Base-by-base conservation (phyloP, 2,329 filamentous ascomycete species). In the Pyricularia sp. region DNA sequence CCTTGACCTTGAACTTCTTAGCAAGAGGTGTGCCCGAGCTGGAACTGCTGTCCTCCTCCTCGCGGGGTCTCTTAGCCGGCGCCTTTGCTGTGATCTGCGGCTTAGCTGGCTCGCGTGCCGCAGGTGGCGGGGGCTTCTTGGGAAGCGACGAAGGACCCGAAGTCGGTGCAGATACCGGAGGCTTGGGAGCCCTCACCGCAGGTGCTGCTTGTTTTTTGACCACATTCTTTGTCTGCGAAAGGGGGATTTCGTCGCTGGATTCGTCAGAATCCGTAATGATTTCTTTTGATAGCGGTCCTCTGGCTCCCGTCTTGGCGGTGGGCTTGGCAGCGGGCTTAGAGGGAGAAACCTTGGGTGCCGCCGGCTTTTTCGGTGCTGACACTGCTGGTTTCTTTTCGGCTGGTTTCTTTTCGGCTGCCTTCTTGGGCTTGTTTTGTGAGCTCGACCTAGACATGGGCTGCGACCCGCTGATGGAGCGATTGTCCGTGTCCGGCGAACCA, bases 11-110 rank as follows among this genome's bases (percentile, higher is more conserved):
- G 68, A 81, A 75, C n/a, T 83, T 79, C 73, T 85, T 85, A 70
- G 78, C 82, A 12, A 86, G 74, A 2, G 83, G 83, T 12, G 81
- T 82, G 16, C 81, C 82, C 0, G 84, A 86, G 72, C 83, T 85
- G 2, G 83, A 86, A 69, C 82, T 84, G 65, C 82, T 83, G 68
- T 84, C 82, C 16, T 80, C 78, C 6, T 81, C 79, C 59, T 83
- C 82, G 1, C 82, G 80, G 2, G 78, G 71, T 40, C 84, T 81
- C 74, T 88, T 87, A 31, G 77, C 77, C 6, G 76, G 68, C 53
- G 67, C 66, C 40, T 49, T 49, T 3, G 68, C 62, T 8, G 65
- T 66, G 31, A 66, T 65, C 31, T 68, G 68, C 0, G 66, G 40
- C 63, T 65, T 69, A 13, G 64, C 44, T n/a, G 60, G 60, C 55